Evolutionary conservation across 2,329 filamentous ascomycete genomes (phyloP), one percentile per base, ranked within the genome.

Genomic region (Sclerotinia sclerotiorum): DNA sequence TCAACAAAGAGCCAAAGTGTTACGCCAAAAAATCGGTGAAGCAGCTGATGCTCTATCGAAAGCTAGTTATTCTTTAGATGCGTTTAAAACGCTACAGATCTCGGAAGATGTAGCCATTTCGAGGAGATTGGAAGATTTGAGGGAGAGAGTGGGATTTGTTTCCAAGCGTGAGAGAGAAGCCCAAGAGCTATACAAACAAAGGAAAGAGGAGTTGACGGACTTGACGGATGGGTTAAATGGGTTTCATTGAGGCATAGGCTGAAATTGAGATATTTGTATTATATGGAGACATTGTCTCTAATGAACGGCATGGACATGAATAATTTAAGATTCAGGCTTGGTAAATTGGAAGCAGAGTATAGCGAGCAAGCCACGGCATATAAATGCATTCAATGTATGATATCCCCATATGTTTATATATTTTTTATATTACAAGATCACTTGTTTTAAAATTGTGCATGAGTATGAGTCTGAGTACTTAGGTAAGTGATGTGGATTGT

Each of bases 111-210:
- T 89, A 6, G 91, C 90, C 0, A 84, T 97, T 69, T 82, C 83
- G 57, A 85, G 88, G 67, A 85, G 95, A 42, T 81, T 98, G 65
- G 91, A 90, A 73, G 84, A 84, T 15, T 80, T 97, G 68, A 87
- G 93, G 63, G 90, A 91, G n/a, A 93, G 97, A 78, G 93, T 97
- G 29, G 85, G 84, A 8, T 92, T 91, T 74, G 86, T 98, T 13
- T 91, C 88, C 73, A 87, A 87, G 74, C 84, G 94, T 71, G 94
- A 98, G 82, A 85, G 94, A 69, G 93, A 97, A 80, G 93, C 93
- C 8, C 95, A 99, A 80, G 93, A 97, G 72, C 78, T 90, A 75
- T 99, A 95, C 78, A 86, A 91, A 74, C 82, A 81, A 72, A 86
- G 88, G 69, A 92, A 86, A 79, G 92, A 93, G 58, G 95, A 98